These are phyloP conservation scores for Botryotinia globosa DNA, from an alignment of 2,329 filamentous ascomycete species.

Conservation along the genomic window DNA sequence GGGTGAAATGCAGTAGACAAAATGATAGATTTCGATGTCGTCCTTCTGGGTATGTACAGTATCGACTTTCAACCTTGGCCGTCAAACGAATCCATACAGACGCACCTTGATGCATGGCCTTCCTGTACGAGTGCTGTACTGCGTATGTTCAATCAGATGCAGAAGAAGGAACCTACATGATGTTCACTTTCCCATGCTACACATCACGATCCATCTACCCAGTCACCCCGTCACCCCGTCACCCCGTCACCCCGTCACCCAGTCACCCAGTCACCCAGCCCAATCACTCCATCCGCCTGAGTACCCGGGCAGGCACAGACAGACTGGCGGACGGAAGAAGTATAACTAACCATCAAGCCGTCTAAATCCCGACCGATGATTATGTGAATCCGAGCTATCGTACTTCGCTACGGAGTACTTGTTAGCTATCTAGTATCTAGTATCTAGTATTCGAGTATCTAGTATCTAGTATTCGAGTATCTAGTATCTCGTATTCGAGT, in stretches of 20 bases:
- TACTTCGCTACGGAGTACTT: too few species aligned
- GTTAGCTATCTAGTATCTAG: too few species aligned
- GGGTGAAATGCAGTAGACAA: not conserved
- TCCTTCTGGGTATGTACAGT: not conserved
- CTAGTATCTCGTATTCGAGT: too few species aligned
- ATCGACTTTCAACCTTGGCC: not conserved
- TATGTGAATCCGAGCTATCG: not conserved
- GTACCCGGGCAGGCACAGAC: not conserved
- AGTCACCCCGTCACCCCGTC: too few species aligned
- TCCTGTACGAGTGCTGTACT: not conserved
- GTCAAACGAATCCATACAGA: not conserved
- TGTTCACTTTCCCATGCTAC: not conserved
- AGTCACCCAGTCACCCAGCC: too few species aligned
- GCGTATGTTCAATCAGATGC: not conserved
- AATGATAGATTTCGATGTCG: not conserved
- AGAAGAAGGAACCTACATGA: not conserved
- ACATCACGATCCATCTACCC: not conserved
- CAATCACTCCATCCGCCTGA: not conserved
- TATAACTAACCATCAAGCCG: not conserved
- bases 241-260: too few species aligned
- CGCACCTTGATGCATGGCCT: not conserved
- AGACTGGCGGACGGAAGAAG: not conserved
- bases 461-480: too few species aligned
- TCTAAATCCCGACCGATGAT: slow-evolving; percentile 2
- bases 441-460: too few species aligned